Evolutionary conservation across 1,284 basidiomycete species (phyloP).

Genomic region (Fomes fomentarius): DNA sequence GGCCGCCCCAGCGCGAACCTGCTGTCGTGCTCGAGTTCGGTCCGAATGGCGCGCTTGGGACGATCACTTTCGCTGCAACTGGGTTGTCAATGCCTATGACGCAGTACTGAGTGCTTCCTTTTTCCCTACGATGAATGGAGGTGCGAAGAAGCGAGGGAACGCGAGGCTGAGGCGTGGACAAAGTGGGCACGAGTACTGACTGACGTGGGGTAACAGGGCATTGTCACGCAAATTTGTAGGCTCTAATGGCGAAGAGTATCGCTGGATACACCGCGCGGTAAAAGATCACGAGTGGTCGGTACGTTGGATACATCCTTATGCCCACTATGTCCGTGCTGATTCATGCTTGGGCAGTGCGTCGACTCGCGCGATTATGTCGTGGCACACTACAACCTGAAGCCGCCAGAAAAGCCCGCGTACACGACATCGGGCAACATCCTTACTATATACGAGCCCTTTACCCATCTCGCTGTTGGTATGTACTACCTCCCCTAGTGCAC

Average conservation of each 20-base stretch:
- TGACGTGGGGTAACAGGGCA: too few species aligned
- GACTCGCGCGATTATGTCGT: slow-evolving; percentile 65
- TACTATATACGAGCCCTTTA: slow-evolving; percentile 61
- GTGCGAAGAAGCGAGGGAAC: too few species aligned
- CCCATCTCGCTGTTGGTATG: slow-evolving; percentile 59
- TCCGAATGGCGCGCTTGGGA: slow-evolving; percentile 56
- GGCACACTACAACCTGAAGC: slow-evolving; percentile 56
- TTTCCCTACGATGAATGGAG: slow-evolving; percentile 60
- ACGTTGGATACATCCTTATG: slow-evolving; percentile 33
- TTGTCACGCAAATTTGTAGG: slow-evolving; percentile 65
- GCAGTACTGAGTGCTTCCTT: slow-evolving; percentile 60
- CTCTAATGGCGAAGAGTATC: slow-evolving; percentile 67
- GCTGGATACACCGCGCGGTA: slow-evolving; percentile 57
- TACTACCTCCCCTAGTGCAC: slow-evolving; percentile 1
- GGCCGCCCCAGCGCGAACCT: slow-evolving; percentile 54
- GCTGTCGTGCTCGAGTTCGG: slow-evolving; percentile 61
- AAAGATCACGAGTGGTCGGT: slow-evolving; percentile 73
- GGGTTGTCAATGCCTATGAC: slow-evolving; percentile 54
- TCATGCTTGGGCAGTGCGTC: slow-evolving; percentile 48
- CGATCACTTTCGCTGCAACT: slow-evolving; percentile 50
- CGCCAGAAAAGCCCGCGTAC: slow-evolving; percentile 55
- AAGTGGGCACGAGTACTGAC: too few species aligned
- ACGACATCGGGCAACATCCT: slow-evolving; percentile 67
- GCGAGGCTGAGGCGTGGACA: too few species aligned
- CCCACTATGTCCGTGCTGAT: slow-evolving; percentile 12